Base-by-base conservation (phyloP, 805 yeast species). In the Saccharomyces eubayanus region DNA sequence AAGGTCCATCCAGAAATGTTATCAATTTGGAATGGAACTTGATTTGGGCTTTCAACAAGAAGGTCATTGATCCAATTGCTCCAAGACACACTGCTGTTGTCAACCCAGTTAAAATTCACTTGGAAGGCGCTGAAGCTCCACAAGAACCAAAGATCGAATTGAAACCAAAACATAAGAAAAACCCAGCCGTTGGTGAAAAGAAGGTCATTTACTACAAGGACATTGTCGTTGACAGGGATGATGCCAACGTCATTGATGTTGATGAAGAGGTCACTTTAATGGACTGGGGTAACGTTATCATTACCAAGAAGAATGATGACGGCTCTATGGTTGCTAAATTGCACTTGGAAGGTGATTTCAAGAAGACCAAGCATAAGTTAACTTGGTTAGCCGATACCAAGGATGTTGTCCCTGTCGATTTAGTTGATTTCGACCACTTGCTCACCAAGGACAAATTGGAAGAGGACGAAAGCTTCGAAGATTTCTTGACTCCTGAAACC, bases 201-300 rank as follows among this genome's bases (percentile, higher is more conserved):
- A 79, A 82, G 68, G 90, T 90, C 48, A 75, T 85, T 61, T 85
- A 76, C 71, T 72, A 81, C 60, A 76, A 82, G 55, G 75, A 82
- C 52, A 77, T 87, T 48, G 74, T 89, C 62, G 77, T 92, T 64
- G 97, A 91, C 68, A 96, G 88, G 75, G 92, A 78, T 29, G 98
- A 92, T 72, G 87, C 87, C 41, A 75, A 73, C 57, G 84, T 91
- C 48, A 76, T 85, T 57, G 82, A 78, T 61, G 92, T 83, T 46
- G 88, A 86, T 59, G 98, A 92, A 74, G 98, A 92, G 76, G 77
- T 91, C 58, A 92, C 98, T n/a, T 80, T 92, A 65, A 92, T 92
- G 98, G 97, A 92, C 74, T 92, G 98, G 98, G 98, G 97, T 79
- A 92, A 92, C 70, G 87, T 83, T 55, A 86, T 92, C 60, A 75